phyloP scores from a whole-genome alignment of 2,329 filamentous ascomycete genomes.

The Geosmithia morbida region DNA sequence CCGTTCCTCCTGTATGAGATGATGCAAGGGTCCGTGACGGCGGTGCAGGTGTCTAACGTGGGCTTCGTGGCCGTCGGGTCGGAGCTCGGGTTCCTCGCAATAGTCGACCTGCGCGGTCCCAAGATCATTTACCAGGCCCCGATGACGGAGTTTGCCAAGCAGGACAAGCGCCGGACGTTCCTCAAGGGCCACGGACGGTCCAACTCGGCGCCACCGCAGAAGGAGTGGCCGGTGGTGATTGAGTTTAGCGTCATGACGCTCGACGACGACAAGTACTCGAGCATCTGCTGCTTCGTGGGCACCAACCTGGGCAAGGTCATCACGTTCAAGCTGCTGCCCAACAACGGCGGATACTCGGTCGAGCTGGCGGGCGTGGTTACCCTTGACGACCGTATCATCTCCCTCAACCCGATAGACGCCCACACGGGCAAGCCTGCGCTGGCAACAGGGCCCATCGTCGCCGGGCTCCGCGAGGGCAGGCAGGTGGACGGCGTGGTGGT shows the following conservation, averaged over 20 bases:
- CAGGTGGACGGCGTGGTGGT: conserved; percentile 72
- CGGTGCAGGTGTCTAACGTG: conserved; percentile 74
- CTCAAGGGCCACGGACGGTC: conserved; percentile 27
- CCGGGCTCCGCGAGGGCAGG: conserved; percentile 58
- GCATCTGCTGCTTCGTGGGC: conserved; percentile 82
- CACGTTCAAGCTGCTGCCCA: conserved; percentile 82
- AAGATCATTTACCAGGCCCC: conserved; percentile 65
- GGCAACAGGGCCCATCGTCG: conserved; percentile 63
- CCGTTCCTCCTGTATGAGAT: conserved; percentile 73
- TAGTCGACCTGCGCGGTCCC: conserved; percentile 82
- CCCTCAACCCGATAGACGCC: conserved; percentile 64
- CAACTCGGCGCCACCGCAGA: conserved; percentile 16
- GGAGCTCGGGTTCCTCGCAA: conserved; percentile 62
- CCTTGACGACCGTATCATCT: conserved; percentile 57
- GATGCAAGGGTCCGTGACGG: conserved; percentile 67
- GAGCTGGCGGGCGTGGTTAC: conserved; percentile 54
- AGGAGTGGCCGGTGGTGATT: conserved; percentile 67
- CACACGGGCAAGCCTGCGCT: conserved; percentile 62
- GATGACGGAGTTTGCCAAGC: conserved; percentile 58
- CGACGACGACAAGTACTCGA: conserved; percentile 90
- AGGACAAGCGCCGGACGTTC: conserved; percentile 65
- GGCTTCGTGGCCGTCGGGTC: conserved; percentile 85
- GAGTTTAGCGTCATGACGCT: conserved; percentile 91
- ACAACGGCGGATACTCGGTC: conserved; percentile 53
- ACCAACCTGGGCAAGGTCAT: conserved; percentile 72